Conservation (phyloP, 306 rosid genomes). For the Trifolium subterraneum region DNA sequence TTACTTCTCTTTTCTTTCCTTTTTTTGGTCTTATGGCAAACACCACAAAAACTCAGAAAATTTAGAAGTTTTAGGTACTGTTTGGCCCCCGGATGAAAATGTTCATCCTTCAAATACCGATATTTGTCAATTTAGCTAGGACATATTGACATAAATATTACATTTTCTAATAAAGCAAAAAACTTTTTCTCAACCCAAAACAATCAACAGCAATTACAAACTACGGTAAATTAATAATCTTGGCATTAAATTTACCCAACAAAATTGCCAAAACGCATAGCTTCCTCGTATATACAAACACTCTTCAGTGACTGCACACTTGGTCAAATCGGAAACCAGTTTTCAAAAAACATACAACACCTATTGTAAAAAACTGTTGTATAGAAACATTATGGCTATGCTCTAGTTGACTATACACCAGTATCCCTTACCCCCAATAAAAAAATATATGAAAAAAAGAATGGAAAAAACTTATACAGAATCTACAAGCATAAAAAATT, state of each 20-base stretch:
- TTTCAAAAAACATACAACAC: constrained; percentile 34
- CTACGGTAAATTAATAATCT: constrained; percentile 3
- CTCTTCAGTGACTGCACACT: constrained; percentile 49
- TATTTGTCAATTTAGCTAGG: no score
- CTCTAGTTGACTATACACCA: constrained; percentile 55
- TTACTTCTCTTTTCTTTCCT: no score
- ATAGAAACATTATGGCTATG: constrained; percentile 42
- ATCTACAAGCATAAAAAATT: constrained; percentile 37
- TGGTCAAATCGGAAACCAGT: constrained; percentile 30
- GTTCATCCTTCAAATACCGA: no score
- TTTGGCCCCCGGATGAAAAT: no score
- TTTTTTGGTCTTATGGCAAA: no score
- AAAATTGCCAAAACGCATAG: constrained; percentile 38
- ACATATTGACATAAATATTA: background rate
- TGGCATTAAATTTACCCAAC: constrained; percentile 16
- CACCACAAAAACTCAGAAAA: no score
- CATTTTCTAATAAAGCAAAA: background rate
- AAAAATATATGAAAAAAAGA: background rate
- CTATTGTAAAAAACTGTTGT: constrained; percentile 39
- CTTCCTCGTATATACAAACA: constrained; percentile 56
- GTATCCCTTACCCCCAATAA: constrained; percentile 16
- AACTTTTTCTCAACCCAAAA: background rate
- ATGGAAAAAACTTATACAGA: constrained; percentile 31
- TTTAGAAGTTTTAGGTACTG: no score
- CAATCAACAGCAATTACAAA: background rate